Evolutionary conservation across 495 filamentous ascomycete species (phyloP), one percentile per base, ranked within the genome.

Genomic region (Neurospora sp.): DNA sequence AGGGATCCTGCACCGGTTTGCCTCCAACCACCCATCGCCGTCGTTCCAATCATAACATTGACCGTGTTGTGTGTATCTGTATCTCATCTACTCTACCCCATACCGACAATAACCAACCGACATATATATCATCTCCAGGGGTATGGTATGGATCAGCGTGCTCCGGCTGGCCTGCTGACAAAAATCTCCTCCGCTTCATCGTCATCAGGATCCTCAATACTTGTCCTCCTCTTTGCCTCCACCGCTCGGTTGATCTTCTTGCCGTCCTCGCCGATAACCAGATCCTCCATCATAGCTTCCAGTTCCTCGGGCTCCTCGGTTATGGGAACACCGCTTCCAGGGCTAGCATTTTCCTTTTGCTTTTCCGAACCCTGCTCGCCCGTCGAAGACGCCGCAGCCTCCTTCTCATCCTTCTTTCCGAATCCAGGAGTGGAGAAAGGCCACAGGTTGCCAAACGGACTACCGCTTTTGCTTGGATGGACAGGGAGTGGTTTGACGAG

Each of bases 191-290:
- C 62, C 59, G 78, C 62, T 54, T 87, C 86, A 20, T 87, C 85
- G 23, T 88, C 87, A 73, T 89, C 87, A 16, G 86, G 86, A 71
- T 89, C 87, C 76, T 88, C 87, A 37, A 88, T 84, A 77, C 86
- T 88, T 69, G 85, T 89, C 73, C 86, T 79, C 69, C 86, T 76
- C 72, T 82, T 81, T 6, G 86, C 86, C 79, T 89, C 86, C 3
- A 86, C 83, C 23, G 84, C 86, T 23, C 84, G 80, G 73, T 81
- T 78, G 41, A 84, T 85, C 79, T 78, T 83, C 71, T 85, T 80
- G 39, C 83, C 84, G 31, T 84, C 79, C 69, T 84, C 82, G 0
- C 80, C 78, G 11, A 79, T 76, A 18, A 81, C 74, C 31, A 74
- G 76, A 2, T 76, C 77, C 46, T 80, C 78, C 70, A 75, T 77